These are phyloP conservation scores for Casuarina equisetifolia DNA, from an alignment of 306 rosid genomes.

Conservation along the genomic window DNA sequence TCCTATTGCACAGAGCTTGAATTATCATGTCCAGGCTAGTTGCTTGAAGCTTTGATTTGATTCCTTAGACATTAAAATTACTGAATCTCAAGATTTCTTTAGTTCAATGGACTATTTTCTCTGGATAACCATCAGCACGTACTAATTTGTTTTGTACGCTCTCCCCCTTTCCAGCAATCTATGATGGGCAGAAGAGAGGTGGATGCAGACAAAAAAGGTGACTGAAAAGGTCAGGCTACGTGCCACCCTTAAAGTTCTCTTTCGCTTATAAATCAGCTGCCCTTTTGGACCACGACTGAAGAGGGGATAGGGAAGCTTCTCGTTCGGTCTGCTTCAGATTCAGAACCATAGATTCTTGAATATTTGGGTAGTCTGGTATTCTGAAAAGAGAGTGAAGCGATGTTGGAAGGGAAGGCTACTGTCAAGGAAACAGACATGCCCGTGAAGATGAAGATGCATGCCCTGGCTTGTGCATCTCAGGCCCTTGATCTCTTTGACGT, in stretches of 20 bases:
- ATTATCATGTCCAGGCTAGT: too few species aligned
- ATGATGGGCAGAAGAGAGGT: not conserved
- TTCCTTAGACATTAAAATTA: too few species aligned
- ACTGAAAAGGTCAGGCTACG: slow-evolving; percentile 19
- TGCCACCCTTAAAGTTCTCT: slow-evolving; percentile 32
- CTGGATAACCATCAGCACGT: too few species aligned
- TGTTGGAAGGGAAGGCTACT: slow-evolving; percentile 82
- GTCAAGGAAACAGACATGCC: slow-evolving; percentile 78
- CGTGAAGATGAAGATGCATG: slow-evolving; percentile 69
- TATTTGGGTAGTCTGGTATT: slow-evolving; percentile 1
- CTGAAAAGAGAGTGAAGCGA: slow-evolving; percentile 25
- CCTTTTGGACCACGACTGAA: not conserved
- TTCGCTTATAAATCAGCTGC: not conserved
- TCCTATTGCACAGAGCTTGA: too few species aligned
- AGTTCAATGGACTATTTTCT: too few species aligned
- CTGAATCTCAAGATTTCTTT: too few species aligned
- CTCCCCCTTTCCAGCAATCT: too few species aligned
- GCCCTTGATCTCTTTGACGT: slow-evolving; percentile 89
- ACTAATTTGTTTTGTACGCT: too few species aligned
- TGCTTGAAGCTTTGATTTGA: too few species aligned
- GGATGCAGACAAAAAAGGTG: slow-evolving; percentile 23
- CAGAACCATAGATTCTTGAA: slow-evolving; percentile 14
- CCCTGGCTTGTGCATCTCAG: slow-evolving; percentile 82
- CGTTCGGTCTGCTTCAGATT: slow-evolving; percentile 13
- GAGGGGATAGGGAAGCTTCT: slow-evolving; percentile 1